These are phyloP conservation scores for Calocera viscosa DNA, from an alignment of 768 basidiomycete genomes.

Conservation along the genomic window DNA sequence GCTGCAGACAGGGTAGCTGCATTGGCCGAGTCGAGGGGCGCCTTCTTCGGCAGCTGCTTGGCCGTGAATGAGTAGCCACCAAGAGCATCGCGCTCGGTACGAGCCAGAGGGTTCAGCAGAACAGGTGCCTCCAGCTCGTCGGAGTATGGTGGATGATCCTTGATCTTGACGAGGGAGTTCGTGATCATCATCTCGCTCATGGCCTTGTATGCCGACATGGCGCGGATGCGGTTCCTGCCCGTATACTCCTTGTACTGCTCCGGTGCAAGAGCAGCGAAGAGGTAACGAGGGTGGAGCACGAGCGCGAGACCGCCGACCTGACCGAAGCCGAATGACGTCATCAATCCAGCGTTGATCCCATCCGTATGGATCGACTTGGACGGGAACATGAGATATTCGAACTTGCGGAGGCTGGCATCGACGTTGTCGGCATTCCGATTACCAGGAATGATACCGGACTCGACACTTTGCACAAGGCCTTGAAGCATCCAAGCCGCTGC, in stretches of 20 bases:
- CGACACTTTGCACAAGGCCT: conserved; percentile 76
- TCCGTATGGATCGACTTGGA: conserved; percentile 93
- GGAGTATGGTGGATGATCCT: conserved; percentile 80
- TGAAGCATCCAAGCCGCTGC: conserved; percentile 97
- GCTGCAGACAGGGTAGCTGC: conserved; percentile 49
- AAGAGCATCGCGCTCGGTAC: conserved; percentile 70
- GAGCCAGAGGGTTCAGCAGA: conserved; percentile 82
- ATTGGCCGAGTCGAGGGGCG: conserved; percentile 49
- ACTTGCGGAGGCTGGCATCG: conserved; percentile 82
- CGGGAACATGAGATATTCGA: conserved; percentile 89
- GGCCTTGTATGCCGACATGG: conserved; percentile 64
- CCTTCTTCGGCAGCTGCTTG: conserved; percentile 39
- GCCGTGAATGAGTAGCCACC: conserved; percentile 72
- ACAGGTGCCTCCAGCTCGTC: conserved; percentile 76
- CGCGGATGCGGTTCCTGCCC: conserved; percentile 50
- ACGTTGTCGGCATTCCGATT: conserved; percentile 96
- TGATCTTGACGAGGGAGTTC: conserved; percentile 87
- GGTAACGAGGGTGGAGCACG: conserved; percentile 79
- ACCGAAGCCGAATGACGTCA: conserved; percentile 97
- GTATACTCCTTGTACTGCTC: conserved; percentile 68
- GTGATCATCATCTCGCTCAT: conserved; percentile 95
- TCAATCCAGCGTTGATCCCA: conserved; percentile 73
- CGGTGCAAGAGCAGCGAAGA: conserved; percentile 73
- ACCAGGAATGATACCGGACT: conserved; percentile 78
- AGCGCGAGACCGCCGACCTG: conserved; percentile 92